A percentile compares a stretch with the other conserved stretches of the same genome.
Conservation (phyloP, 495 filamentous ascomycete species). For the Podospora sp. region DNA sequence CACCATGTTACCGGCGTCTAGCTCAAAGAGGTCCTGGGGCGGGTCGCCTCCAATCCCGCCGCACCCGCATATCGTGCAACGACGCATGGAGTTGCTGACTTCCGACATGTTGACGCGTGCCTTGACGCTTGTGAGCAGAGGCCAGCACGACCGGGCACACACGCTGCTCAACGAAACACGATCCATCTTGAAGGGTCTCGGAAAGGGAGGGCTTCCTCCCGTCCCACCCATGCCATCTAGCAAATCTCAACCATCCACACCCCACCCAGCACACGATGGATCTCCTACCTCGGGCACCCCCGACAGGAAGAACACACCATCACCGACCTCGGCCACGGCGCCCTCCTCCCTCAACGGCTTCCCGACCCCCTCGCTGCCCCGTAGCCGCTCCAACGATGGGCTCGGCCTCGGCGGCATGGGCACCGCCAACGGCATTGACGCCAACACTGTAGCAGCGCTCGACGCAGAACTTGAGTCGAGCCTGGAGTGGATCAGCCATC, state of each 20-base stretch:
- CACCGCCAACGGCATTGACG: slow-evolving; percentile 73
- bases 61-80: slow-evolving; percentile 92
- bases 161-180: slow-evolving; percentile 91
- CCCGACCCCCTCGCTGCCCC: slow-evolving; percentile 33
- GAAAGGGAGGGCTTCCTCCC: slow-evolving; percentile 94
- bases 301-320: slow-evolving; percentile 53
- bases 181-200: slow-evolving; percentile 92
- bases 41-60: slow-evolving; percentile 88
- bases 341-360: slow-evolving; percentile 36
- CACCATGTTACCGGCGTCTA: slow-evolving; percentile 86
- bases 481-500: slow-evolving; percentile 99
- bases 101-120: slow-evolving; percentile 97
- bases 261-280: slow-evolving; percentile 48
- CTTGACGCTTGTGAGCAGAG: slow-evolving; percentile 84
- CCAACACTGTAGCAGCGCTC: slow-evolving; percentile 76
- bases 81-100: slow-evolving; percentile 95
- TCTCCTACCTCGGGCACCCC: slow-evolving; percentile 51
- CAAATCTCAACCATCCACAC: slow-evolving; percentile 53
- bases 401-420: slow-evolving; percentile 60
- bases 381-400: slow-evolving; percentile 48
- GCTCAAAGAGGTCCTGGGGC: slow-evolving; percentile 63
- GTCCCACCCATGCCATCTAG: slow-evolving; percentile 50
- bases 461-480: slow-evolving; percentile 87
- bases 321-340: slow-evolving; percentile 50
- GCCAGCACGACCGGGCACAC: slow-evolving; percentile 90